Base-by-base conservation (phyloP, 106 monocot genomes). In the Dactylorhiza incarnata region DNA sequence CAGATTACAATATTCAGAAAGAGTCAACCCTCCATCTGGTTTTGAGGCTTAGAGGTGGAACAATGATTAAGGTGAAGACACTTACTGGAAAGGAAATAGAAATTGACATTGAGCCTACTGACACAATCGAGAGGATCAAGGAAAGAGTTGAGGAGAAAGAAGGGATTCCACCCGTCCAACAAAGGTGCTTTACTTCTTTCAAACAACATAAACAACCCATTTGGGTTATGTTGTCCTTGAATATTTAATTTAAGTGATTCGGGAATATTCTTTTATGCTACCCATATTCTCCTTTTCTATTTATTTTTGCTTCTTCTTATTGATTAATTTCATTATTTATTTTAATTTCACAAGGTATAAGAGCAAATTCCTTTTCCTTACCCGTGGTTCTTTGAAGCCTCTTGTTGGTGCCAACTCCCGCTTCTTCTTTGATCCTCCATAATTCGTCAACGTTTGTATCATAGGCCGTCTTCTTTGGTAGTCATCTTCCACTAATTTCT, bases 21-120 rank as follows among this genome's bases (percentile, higher is more conserved):
- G 80, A 80, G 68, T 80, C 80, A 68, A 84, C 84, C 16, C 79
- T 84, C 72, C 84, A 84, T 72, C 76, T 84, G 10, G 79, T 84
- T 62, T 65, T 84, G 79, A 80, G 84, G 79, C 78, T 84, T 43
- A 79, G 84, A 44, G 84, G 84, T 65, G 84, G 79, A 79, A 84
- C 84, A 71, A 84, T 84, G 84, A 84, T 84, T 65, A 79, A 80
- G 65, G 84, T 84, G 63, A 84, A 80, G 79, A 84, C 79, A 19
- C 84, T 84, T 52, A 83, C 84, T 66, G 79, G 84, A 72, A 83
- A 84, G 71, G 84, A 84, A 76, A 84, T 84, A 73, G 84, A 84
- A 69, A 84, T 84, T 65, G 84, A 84, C 48, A 84, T 84, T 49
- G 84, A 84, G 26, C 84, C 79, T 49, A 84, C 75, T 26, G 84